A percentile compares a stretch with the other conserved stretches of the same genome.
phyloP scores from a whole-genome alignment of 306 rosid species.

The Amphicarpaea edgeworthii region DNA sequence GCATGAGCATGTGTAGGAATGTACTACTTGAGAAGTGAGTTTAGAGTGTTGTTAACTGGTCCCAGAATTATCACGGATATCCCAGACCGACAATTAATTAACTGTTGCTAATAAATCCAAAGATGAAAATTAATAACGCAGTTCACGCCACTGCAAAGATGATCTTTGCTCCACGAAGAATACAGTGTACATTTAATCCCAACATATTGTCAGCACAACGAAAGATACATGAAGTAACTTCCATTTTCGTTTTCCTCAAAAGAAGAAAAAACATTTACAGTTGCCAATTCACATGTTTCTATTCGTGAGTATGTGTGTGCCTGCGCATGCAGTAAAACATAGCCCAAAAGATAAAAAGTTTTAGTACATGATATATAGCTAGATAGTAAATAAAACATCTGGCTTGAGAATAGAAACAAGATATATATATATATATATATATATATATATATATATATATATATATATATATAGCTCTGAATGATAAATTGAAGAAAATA shows the following conservation, averaged over 20 bases:
- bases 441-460: too few species aligned
- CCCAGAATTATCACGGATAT: conserved; percentile 2
- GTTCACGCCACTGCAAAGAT: conserved; percentile 1
- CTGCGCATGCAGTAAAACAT: not conserved
- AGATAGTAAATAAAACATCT: not conserved
- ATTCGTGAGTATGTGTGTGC: not conserved
- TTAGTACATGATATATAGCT: not conserved
- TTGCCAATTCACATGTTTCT: not conserved
- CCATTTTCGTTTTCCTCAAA: conserved; percentile 16
- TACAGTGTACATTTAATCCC: conserved; percentile 4
- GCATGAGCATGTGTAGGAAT: not conserved
- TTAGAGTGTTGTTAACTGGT: conserved; percentile 1
- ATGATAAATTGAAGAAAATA: not conserved
- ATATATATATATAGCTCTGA: too few species aligned
- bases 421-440: not conserved
- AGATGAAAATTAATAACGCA: not conserved
- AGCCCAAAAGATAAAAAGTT: not conserved
- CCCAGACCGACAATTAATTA: conserved; percentile 27
- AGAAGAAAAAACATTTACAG: conserved; percentile 24
- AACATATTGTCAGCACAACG: not conserved
- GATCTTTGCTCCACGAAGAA: conserved; percentile 1
- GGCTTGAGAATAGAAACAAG: not conserved
- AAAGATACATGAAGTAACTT: not conserved
- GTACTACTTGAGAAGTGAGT: conserved; percentile 43
- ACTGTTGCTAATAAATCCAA: conserved; percentile 39